phyloP scores from a whole-genome alignment of 768 basidiomycete genomes.

The Suillus fuscotomentosus region DNA sequence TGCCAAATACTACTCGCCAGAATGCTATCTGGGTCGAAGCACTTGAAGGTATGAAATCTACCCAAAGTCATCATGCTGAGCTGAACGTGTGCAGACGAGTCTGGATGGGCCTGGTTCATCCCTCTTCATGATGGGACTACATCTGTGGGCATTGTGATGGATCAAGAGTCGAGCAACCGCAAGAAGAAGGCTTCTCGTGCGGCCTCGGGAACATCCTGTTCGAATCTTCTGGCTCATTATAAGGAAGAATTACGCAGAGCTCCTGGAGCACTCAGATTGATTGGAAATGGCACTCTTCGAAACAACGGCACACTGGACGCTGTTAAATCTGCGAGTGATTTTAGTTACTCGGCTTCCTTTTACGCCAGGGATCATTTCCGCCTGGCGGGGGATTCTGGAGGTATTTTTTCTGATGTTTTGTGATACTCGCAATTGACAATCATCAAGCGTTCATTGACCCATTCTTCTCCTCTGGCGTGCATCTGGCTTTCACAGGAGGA shows the following conservation, averaged over 20 bases:
- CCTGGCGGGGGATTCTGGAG: neutral
- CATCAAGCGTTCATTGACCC: neutral
- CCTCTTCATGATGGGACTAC: slow-evolving; percentile 44
- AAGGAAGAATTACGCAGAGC: neutral
- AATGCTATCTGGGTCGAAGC: slow-evolving; percentile 39
- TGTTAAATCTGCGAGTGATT: neutral
- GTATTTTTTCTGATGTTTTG: neutral
- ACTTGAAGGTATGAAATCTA: slow-evolving; percentile 22
- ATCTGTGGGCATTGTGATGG: neutral
- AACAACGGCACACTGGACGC: neutral
- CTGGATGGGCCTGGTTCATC: slow-evolving; percentile 59
- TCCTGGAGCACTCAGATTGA: neutral
- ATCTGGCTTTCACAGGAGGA: slow-evolving; percentile 61
- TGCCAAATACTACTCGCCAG: slow-evolving; percentile 29
- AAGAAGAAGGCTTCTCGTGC: neutral
- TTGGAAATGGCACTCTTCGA: neutral
- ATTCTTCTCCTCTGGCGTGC: slow-evolving; percentile 55
- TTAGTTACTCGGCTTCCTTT: neutral
- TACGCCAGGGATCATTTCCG: neutral
- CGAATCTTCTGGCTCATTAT: neutral
- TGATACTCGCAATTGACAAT: neutral
- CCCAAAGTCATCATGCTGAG: slow-evolving; percentile 24
- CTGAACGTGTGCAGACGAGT: slow-evolving; percentile 42
- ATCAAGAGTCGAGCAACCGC: neutral
- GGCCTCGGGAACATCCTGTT: neutral